Conservation (phyloP, 495 filamentous ascomycete genomes). For the Penicillium alfredii region DNA sequence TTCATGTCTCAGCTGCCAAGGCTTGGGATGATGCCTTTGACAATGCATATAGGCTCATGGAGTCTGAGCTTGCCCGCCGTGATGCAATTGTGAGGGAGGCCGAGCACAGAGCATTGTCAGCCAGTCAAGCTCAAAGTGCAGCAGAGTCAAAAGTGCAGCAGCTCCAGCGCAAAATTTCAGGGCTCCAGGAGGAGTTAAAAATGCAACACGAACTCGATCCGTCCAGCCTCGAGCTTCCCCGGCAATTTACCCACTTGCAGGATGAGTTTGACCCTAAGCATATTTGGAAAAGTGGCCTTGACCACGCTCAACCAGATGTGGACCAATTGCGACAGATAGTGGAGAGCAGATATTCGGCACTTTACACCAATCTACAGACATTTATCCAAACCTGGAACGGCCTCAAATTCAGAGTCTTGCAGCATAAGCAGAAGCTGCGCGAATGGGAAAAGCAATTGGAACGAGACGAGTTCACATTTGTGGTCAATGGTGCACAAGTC, state of each 20-base stretch:
- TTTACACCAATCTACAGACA: conserved; percentile 27
- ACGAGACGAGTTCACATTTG: conserved; percentile 26
- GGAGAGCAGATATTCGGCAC: conserved; percentile 24
- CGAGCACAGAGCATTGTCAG: conserved; percentile 14
- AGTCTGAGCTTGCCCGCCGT: conserved; percentile 18
- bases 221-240: conserved; percentile 8
- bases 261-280: conserved; percentile 27
- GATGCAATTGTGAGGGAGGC: conserved; percentile 19
- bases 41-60: conserved; percentile 25
- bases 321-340: conserved; percentile 12
- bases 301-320: background rate
- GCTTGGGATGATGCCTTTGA: conserved; percentile 28
- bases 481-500: conserved; percentile 18
- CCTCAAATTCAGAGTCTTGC: conserved; percentile 27
- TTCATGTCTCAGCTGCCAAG: conserved; percentile 29
- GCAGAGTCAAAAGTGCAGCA: conserved; percentile 14
- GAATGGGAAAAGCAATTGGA: conserved; percentile 28
- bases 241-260: conserved; percentile 14
- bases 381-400: conserved; percentile 20
- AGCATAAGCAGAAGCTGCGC: conserved; percentile 35
- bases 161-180: conserved; percentile 22
- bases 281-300: conserved; percentile 9
- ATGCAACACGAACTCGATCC: conserved; percentile 11
- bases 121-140: conserved; percentile 20
- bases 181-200: conserved; percentile 21